Conservation (phyloP, 306 rosid genomes). For the Hippophae tibetana region DNA sequence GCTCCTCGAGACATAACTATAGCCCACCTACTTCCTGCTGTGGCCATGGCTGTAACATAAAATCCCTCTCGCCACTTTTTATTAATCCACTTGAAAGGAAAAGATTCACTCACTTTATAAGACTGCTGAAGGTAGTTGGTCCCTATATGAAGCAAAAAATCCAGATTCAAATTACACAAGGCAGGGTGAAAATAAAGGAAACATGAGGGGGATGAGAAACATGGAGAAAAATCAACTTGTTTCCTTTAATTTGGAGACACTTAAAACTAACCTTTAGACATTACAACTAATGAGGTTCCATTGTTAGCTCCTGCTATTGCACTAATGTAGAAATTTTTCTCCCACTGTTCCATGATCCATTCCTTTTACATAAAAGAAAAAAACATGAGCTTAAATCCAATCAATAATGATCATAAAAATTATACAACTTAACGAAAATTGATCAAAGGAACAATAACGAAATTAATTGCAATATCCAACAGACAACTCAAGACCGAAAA, state of each 20-base stretch:
- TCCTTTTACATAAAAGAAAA: slow-evolving; percentile 36
- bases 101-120: slow-evolving; percentile 77
- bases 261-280: slow-evolving; percentile 70
- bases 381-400: slow-evolving; percentile 25
- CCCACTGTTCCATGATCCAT: slow-evolving; percentile 94
- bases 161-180: slow-evolving; percentile 5
- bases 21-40: slow-evolving; percentile 72
- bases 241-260: neutral
- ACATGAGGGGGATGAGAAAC: neutral
- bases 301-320: slow-evolving; percentile 70
- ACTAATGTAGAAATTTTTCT: slow-evolving; percentile 59
- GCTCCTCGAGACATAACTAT: slow-evolving; percentile 83
- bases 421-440: neutral
- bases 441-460: neutral
- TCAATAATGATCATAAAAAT: neutral
- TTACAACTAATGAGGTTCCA: slow-evolving; percentile 75
- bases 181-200: neutral
- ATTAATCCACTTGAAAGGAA: slow-evolving; percentile 87
- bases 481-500: neutral
- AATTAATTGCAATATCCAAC: neutral
- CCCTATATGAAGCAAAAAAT: slow-evolving; percentile 31
- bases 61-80: slow-evolving; percentile 88
- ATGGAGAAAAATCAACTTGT: neutral
- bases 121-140: slow-evolving; percentile 72
- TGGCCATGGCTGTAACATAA: slow-evolving; percentile 79